Evolutionary conservation across 2,329 filamentous ascomycete genomes (phyloP).

Genomic region (Penicillium sp.): DNA sequence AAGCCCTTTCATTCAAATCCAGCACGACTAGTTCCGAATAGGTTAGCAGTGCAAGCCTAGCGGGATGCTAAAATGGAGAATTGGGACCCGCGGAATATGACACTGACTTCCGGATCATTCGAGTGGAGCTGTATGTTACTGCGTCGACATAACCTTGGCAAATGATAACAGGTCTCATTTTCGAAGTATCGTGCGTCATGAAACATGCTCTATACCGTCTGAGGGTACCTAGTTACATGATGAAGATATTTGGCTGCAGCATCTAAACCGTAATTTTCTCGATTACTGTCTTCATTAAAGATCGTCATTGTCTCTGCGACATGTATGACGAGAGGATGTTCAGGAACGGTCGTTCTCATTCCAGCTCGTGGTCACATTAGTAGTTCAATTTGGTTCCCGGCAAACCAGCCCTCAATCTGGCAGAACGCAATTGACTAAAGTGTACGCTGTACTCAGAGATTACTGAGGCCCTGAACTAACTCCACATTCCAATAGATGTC

Average conservation of each 20-base stretch:
- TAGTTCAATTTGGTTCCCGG: neutral
- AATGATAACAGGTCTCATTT: conserved; percentile 4
- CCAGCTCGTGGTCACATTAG: conserved; percentile 1
- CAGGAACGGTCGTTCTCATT: neutral
- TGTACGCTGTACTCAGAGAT: neutral
- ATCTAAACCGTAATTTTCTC: neutral
- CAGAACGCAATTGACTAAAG: neutral
- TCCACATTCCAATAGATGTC: conserved; percentile 8
- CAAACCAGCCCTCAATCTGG: neutral
- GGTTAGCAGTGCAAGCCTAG: neutral
- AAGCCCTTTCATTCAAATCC: neutral
- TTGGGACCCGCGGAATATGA: conserved; percentile 8
- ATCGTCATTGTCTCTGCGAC: neutral
- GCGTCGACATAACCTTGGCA: neutral
- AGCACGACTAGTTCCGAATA: neutral
- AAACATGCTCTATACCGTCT: conserved; percentile 5
- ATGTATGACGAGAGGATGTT: neutral
- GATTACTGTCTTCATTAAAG: neutral
- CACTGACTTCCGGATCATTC: conserved; percentile 7
- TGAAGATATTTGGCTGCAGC: neutral
- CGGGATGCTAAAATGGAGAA: neutral
- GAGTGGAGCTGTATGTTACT: conserved; percentile 2
- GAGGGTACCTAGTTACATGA: neutral
- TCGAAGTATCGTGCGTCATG: conserved; percentile 5
- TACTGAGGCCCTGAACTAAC: neutral